phyloP scores from a whole-genome alignment of 2,329 filamentous ascomycete species.

The Nannizzia gypsea region DNA sequence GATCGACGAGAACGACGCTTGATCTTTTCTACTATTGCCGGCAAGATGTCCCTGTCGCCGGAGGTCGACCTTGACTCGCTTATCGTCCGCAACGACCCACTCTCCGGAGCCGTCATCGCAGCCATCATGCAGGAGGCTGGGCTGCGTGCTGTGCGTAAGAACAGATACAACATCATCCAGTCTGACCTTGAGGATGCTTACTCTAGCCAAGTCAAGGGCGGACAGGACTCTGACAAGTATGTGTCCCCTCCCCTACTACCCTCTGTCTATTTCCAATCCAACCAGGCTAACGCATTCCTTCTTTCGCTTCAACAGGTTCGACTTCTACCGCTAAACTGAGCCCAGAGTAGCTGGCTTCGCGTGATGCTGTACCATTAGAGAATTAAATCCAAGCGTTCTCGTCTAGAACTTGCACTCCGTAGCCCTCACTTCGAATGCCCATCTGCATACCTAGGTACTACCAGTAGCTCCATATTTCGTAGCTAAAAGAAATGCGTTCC shows the following conservation, averaged over 20 bases:
- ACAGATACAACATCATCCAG: slow-evolving; percentile 98
- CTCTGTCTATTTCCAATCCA: background rate
- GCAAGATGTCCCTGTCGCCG: slow-evolving; percentile 92
- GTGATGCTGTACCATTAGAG: slow-evolving; percentile 1
- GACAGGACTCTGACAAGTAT: slow-evolving; percentile 53
- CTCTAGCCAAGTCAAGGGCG: slow-evolving; percentile 86
- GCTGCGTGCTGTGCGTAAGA: slow-evolving; percentile 86
- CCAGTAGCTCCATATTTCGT: no score
- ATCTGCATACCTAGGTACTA: no score
- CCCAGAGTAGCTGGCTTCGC: background rate
- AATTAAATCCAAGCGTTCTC: background rate
- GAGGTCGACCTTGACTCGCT: slow-evolving; percentile 93
- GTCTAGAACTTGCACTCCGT: background rate
- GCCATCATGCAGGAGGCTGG: slow-evolving; percentile 99
- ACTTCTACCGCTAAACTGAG: slow-evolving; percentile 61
- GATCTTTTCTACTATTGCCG: slow-evolving; percentile 94
- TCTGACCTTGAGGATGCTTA: slow-evolving; percentile 94
- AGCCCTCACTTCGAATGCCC: no score
- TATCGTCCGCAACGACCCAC: slow-evolving; percentile 90
- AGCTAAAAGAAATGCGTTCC: background rate
- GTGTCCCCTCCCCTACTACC: slow-evolving; percentile 17
- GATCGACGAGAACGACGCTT: slow-evolving; percentile 89
- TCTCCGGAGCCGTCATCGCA: slow-evolving; percentile 90
- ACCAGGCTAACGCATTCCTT: slow-evolving; percentile 30
- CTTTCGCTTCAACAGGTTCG: slow-evolving; percentile 52